Percentiles rank a stretch among this genome's conserved stretches.
These are phyloP conservation scores for Gossypium rotundifolium DNA, from an alignment of 345 rosid species.

Conservation along the genomic window DNA sequence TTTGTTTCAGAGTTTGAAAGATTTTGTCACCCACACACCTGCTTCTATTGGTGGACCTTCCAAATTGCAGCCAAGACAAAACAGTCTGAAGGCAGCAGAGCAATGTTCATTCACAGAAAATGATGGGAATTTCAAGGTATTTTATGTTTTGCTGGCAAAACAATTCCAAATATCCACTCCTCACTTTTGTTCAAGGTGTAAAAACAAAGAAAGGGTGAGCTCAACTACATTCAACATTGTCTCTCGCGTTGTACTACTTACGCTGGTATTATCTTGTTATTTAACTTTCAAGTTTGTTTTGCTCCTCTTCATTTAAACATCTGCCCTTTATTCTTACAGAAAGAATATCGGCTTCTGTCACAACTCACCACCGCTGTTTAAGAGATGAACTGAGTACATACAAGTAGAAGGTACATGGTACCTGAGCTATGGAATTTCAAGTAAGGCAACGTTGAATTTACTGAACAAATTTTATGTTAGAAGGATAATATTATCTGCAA, in stretches of 20 bases:
- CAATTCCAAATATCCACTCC: background rate
- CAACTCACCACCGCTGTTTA: slow-evolving; percentile 20
- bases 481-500: too few relatives aligned
- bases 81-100: slow-evolving; percentile 2
- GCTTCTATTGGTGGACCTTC: slow-evolving; percentile 3
- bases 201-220: background rate
- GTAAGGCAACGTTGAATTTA: slow-evolving; percentile 34
- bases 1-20: slow-evolving; percentile 29
- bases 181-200: background rate
- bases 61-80: background rate
- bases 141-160: too few relatives aligned
- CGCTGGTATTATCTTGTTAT: too few relatives aligned
- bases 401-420: slow-evolving; percentile 43
- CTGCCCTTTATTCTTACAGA: too few relatives aligned
- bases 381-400: slow-evolving; percentile 47
- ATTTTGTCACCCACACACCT: background rate
- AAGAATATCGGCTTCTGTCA: slow-evolving; percentile 37
- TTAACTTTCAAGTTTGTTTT: too few relatives aligned
- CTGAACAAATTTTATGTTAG: too few relatives aligned
- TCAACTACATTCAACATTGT: background rate
- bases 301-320: too few relatives aligned
- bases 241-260: background rate
- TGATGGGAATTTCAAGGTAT: too few relatives aligned
- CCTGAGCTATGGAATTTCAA: slow-evolving; percentile 55
- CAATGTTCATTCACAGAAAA: background rate